Evolutionary conservation across 169 alveolate species (phyloP), one percentile per base, ranked within the genome.

Genomic region (Cryptosporidium viatorum): DNA sequence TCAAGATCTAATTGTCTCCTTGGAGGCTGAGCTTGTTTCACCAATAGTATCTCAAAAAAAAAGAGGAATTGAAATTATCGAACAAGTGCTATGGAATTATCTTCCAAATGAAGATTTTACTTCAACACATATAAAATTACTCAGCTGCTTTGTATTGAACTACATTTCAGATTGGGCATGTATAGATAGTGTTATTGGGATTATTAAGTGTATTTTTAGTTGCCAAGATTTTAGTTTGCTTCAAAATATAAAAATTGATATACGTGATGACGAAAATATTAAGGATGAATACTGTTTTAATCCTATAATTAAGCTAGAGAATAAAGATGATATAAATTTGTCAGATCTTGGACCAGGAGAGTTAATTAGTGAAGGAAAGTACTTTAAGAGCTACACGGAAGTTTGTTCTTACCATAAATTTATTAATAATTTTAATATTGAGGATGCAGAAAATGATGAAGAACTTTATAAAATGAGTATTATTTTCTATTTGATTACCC

Each of bases 111-210:
- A 80, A n/a, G 52, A 37, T 23, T 80, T 80, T 62, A 62, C 73
- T 29, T 12, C 6, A 26, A 37, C 18, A 12, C 75, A 65, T 62
- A 43, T 80, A 1, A 80, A 80, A 65, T 48, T 80, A 65, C 21
- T 80, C 39, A n/a, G 70, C 37, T 80, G 89, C 51, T 80, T 80
- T 62, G 75, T 80, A 39, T 35, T 80, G 23, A 80, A 80, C 43
- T 80, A 80, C 29, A 62, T 80, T 43, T 80, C 59, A 9, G 89
- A 80, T 43, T 80, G 89, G 89, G 89, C 75, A 8, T 80, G 89
- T 18, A 41, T 80, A 10, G 89, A 80, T 45, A n/a, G 55, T n/a
- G 89, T 80, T 0, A n/a, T 80, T 26, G 74, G 75, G 31, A 80
- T 80, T 16, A 18, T 80, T 14, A 62, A 29, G 29, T 80, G 89